Evolutionary conservation across 371 early-diverging fungal species (phyloP), one percentile per base, ranked within the genome.

Genomic region (Entomophthora muscae): DNA sequence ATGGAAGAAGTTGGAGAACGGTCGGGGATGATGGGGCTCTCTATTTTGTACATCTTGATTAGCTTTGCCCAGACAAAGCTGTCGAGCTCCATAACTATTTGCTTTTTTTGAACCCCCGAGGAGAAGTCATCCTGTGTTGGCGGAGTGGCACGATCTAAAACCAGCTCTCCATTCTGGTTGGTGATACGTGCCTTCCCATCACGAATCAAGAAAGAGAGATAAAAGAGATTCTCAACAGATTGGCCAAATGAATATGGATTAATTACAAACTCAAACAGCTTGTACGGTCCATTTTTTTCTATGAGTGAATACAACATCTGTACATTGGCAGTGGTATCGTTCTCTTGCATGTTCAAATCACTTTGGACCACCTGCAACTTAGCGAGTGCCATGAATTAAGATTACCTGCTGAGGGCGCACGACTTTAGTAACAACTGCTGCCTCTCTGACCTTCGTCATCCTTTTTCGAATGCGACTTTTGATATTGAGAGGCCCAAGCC

Each of bases 181-280:
- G 85, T 84, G 26, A 95, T 83, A 57, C 71, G 75, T 7, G 81
- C 94, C 52, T 76, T 81, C 3, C 89, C 91, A 58, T 89, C 93
- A 57, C 89, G 78, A 21, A 93, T 80, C 53, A 96, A 73, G 67
- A 95, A 95, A 3, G 94, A 87, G 7, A 93, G 76, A 66, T 93
- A 91, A 67, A 96, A 96, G 59, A 95, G 76, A 68, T 96, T 95
- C 69, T 96, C 95, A 0, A 95, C 89, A 0, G 93, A 86, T 73
- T 95, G 95, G 1, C 86, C 78, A 69, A 93, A 95, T 3, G 93
- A 90, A 0, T 78, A 73, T 1, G 95, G 97, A 71, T 96, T 93
- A 61, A 91, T 75, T 51, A 94, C 79, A 70, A 95, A 88, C 64
- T 84, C 75, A 65, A 93, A 91, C 63, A 92, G 75, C 64, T 84